Conservation (phyloP, 345 rosid genomes). For the Brassica napus region Da-Ae NC_063444.1:9605001-9605500, state of each 20-base stretch:
- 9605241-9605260: constrained; percentile 75
- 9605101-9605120: constrained; percentile 9
- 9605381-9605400: constrained; percentile 70
- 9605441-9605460: constrained; percentile 28
- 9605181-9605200: constrained; percentile 91
- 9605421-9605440: constrained; percentile 78
- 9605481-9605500: constrained; percentile 7
- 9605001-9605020: constrained; percentile 71
- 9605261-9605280: constrained; percentile 30
- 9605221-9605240: constrained; percentile 95
- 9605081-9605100: not conserved
- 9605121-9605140: not conserved
- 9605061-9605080: constrained; percentile 65
- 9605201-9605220: constrained; percentile 75
- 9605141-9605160: not conserved
- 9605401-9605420: constrained; percentile 55
- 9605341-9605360: constrained; percentile 86
- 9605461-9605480: not conserved
- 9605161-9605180: constrained; percentile 60
- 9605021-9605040: constrained; percentile 85
- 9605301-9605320: constrained; percentile 25
- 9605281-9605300: constrained; percentile 5
- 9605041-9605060: constrained; percentile 78
- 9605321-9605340: constrained; percentile 63
- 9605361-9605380: constrained; percentile 90